Conservation (phyloP, 306 rosid genomes). For the Vicia faba region DNA sequence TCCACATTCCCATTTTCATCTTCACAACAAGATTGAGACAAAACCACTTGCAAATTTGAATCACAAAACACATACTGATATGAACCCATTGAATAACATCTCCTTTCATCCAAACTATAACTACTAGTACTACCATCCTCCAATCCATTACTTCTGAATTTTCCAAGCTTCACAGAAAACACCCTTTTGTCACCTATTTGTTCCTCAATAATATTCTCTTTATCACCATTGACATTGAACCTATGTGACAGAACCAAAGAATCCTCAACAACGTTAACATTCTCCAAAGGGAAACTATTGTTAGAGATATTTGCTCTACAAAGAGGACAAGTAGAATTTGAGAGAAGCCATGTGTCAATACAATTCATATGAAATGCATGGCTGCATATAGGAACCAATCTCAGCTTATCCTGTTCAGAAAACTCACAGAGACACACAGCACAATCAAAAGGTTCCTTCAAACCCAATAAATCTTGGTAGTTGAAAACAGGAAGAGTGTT, state of each 20-base stretch:
- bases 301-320: constrained; percentile 61
- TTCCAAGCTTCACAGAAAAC: constrained; percentile 84
- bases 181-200: constrained; percentile 42
- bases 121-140: constrained; percentile 47
- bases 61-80: constrained; percentile 71
- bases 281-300: constrained; percentile 40
- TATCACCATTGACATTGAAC: neutral
- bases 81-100: constrained; percentile 94
- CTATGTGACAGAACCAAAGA: constrained; percentile 2
- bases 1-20: constrained; percentile 46
- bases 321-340: constrained; percentile 89
- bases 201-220: constrained; percentile 43
- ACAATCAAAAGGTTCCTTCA: constrained; percentile 81
- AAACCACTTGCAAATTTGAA: constrained; percentile 61
- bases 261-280: constrained; percentile 34
- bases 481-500: constrained; percentile 72
- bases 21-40: constrained; percentile 29
- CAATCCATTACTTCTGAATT: constrained; percentile 52
- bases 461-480: constrained; percentile 63
- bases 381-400: constrained; percentile 75
- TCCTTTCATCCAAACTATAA: constrained; percentile 58
- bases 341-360: constrained; percentile 88
- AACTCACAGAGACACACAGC: constrained; percentile 80
- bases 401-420: constrained; percentile 61
- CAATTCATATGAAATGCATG: constrained; percentile 87